phyloP scores from a whole-genome alignment of 1,139 yeast genomes.

The Yamadazyma membranifaciens region DNA sequence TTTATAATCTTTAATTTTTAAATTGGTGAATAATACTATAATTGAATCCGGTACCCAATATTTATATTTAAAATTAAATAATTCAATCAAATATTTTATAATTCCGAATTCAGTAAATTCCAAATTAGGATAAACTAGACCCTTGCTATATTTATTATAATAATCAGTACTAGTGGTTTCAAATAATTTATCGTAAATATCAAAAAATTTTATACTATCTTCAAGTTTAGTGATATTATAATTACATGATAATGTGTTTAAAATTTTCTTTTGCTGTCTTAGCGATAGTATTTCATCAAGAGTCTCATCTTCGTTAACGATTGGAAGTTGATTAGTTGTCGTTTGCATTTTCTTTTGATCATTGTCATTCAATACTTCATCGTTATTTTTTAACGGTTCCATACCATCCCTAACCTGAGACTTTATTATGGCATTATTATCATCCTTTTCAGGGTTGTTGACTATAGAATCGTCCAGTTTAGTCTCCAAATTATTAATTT shows the following conservation, averaged over 20 bases:
- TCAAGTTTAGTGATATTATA: constrained; percentile 2
- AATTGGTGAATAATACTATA: constrained; percentile 2
- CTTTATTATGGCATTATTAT: no score
- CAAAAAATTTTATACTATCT: constrained; percentile 3
- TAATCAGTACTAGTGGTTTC: constrained; percentile 4
- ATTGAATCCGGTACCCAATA: constrained; percentile 9
- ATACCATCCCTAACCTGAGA: background rate
- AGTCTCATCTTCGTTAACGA: background rate
- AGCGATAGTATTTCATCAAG: background rate
- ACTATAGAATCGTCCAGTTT: background rate
- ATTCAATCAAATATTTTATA: background rate
- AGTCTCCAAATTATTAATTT: no score
- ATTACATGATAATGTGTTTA: constrained; percentile 4
- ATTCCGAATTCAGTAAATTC: background rate
- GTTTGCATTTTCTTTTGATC: background rate
- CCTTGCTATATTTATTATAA: background rate
- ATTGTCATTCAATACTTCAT: background rate
- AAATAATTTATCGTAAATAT: constrained; percentile 7
- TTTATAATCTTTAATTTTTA: background rate
- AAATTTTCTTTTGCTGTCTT: constrained; percentile 2
- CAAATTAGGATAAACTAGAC: background rate
- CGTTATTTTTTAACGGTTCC: background rate
- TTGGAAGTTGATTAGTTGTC: no score
- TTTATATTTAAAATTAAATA: constrained; percentile 12
- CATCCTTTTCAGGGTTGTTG: background rate